Evolutionary conservation across 1,139 yeast species (phyloP).

Genomic region (Hanseniaspora sp.): DNA sequence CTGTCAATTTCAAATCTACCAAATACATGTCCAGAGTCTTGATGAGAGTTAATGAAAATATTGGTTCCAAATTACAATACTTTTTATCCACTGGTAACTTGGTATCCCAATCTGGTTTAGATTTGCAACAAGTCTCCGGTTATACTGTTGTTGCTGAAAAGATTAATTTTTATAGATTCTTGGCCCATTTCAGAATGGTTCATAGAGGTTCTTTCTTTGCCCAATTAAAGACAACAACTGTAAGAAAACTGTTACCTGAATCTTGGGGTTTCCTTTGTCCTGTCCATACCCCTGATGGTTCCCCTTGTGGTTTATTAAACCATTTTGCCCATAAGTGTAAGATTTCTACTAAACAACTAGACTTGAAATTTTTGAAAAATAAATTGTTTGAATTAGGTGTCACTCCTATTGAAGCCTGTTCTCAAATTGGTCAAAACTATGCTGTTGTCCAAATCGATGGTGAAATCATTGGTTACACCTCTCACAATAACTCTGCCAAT

Average conservation of each 20-base stretch:
- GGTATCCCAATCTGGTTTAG: conserved; percentile 93
- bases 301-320: conserved; percentile 96
- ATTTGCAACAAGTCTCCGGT: conserved; percentile 95
- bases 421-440: conserved; percentile 77
- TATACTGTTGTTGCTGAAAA: conserved; percentile 98
- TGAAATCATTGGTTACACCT: conserved; percentile 83
- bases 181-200: conserved; percentile 96
- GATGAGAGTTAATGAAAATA: conserved; percentile 74
- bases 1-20: conserved; percentile 73
- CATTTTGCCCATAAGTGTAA: conserved; percentile 93
- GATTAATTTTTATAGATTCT: conserved; percentile 90
- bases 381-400: conserved; percentile 71
- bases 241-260: conserved; percentile 90
- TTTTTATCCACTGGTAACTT: conserved; percentile 94
- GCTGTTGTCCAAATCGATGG: conserved; percentile 94
- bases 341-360: conserved; percentile 66
- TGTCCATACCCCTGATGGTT: conserved; percentile 98
- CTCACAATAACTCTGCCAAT: conserved; percentile 75
- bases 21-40: conserved; percentile 76
- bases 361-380: conserved; percentile 60
- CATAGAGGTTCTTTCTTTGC: conserved; percentile 99
- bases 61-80: conserved; percentile 88
- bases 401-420: conserved; percentile 54
- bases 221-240: conserved; percentile 93
- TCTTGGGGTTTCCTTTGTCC: conserved; percentile 99